Base-by-base conservation (phyloP, 1,139 yeast genomes). In the Nakaseomyces sp. region DNA sequence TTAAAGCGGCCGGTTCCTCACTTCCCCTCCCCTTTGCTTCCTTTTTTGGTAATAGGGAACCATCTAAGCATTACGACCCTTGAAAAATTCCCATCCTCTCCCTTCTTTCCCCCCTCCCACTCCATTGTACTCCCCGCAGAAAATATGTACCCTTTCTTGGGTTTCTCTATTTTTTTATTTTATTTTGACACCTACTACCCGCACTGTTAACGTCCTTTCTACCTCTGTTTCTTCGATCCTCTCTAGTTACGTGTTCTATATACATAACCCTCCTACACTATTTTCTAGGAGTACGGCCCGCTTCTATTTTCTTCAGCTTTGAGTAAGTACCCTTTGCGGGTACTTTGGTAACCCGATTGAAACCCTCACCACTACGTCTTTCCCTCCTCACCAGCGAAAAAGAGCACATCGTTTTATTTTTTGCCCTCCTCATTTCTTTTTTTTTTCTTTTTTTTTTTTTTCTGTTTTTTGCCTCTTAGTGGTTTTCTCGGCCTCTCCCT, bases 371-470 rank as follows among this genome's bases (percentile, higher is more conserved):
- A 22, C 24, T 22, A 22, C 24, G 24, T 22, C 9, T 22, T 22
- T 16, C 33, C 10, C 33, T 30, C 33, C 19, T 16, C 33, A 30
- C 10, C 33, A n/a, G n/a, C n/a, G n/a, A n/a, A n/a, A n/a, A n/a
- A n/a, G n/a, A n/a, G n/a, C n/a, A n/a, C n/a, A n/a, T n/a, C n/a
- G n/a, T n/a, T 22, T 22, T 16, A 13, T 30, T 30, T 30, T 30
- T 30, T 13, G 33, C 33, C 33, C 18, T 30, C 33, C 18, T 30
- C 33, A 30, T 30, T 30, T 30, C 33, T 30, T 30, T 30, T 30
- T 30, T 30, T 15, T 28, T 28, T 30, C 15, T 30, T 18, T 30
- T 30, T 30, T 30, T 30, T 30, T 15, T n/a, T n/a, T n/a, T n/a
- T n/a, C n/a, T n/a, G n/a, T n/a, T n/a, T n/a, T 22, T 22, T 3